A percentile compares a stretch with the other conserved stretches of the same genome.
phyloP scores from a whole-genome alignment of 495 filamentous ascomycete genomes.

The Penicillium canescens region DNA sequence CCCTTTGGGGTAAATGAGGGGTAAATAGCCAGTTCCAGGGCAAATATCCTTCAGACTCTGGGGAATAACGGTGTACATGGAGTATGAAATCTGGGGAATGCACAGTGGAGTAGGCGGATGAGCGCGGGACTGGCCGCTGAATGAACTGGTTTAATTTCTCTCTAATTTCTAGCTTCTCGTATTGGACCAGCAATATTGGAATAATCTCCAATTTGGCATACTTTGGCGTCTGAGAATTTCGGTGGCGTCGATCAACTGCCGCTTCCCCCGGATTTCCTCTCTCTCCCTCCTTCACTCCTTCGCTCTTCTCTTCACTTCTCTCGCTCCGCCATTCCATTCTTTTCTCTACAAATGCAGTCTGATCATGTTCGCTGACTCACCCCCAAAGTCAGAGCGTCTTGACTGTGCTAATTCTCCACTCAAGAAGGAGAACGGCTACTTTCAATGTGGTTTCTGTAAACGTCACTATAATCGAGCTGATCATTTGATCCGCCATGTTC shows the following conservation, averaged over 20 bases:
- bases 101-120: neutral
- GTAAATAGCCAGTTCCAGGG: neutral
- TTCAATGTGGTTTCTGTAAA: conserved; percentile 56
- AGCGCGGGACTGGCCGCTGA: neutral
- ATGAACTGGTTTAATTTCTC: neutral
- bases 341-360: neutral
- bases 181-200: too few species aligned
- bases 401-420: conserved; percentile 10
- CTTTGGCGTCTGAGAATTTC: neutral
- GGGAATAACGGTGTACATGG: neutral
- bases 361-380: conserved; percentile 20
- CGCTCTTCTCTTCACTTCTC: neutral
- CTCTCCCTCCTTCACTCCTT: neutral
- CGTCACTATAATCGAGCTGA: conserved; percentile 56
- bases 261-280: neutral
- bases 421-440: conserved; percentile 33
- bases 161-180: too few species aligned
- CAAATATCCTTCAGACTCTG: neutral
- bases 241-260: conserved; percentile 1
- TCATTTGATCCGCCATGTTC: conserved; percentile 57
- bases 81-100: conserved; percentile 4
- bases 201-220: neutral
- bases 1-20: too few species aligned
- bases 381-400: conserved; percentile 9
- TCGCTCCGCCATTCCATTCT: neutral